Evolutionary conservation across 129 eudicot species (phyloP).

Genomic region (Chrysanthemum lavandulifolium): DNA sequence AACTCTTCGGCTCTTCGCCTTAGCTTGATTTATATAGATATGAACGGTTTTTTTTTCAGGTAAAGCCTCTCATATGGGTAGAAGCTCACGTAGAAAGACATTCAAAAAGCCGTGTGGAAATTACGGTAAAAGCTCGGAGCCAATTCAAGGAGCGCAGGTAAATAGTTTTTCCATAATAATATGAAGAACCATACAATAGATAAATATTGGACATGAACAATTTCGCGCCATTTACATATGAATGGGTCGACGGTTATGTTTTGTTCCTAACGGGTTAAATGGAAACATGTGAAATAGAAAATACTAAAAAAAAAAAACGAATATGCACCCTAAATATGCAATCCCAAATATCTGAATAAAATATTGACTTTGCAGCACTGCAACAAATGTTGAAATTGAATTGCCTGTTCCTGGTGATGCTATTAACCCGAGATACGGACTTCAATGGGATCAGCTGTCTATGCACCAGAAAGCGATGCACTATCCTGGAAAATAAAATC

Average conservation of each 20-base stretch:
- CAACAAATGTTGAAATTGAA: constrained; percentile 87
- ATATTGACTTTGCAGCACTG: constrained; percentile 53
- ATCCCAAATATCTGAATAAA: background rate
- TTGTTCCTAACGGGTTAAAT: background rate
- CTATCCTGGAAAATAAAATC: constrained; percentile 87
- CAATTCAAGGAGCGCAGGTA: constrained; percentile 40
- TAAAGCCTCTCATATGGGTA: constrained; percentile 59
- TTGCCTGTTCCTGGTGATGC: constrained; percentile 84
- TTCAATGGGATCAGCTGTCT: constrained; percentile 86
- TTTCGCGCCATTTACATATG: background rate
- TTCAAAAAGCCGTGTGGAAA: constrained; percentile 36
- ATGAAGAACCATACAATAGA: too few species aligned
- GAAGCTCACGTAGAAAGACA: constrained; percentile 35
- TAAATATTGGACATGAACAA: background rate
- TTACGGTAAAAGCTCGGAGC: constrained; percentile 28
- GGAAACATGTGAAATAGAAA: background rate
- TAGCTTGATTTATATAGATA: background rate
- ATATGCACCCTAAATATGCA: too few species aligned
- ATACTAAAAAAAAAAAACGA: background rate
- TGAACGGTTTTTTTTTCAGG: constrained; percentile 41
- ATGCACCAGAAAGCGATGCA: constrained; percentile 94
- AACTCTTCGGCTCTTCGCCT: background rate
- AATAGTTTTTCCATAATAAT: background rate
- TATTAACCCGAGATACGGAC: constrained; percentile 75
- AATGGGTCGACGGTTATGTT: background rate